Evolutionary conservation across 1,139 yeast genomes (phyloP).

Genomic region (Blastobotrys apis): DNA sequence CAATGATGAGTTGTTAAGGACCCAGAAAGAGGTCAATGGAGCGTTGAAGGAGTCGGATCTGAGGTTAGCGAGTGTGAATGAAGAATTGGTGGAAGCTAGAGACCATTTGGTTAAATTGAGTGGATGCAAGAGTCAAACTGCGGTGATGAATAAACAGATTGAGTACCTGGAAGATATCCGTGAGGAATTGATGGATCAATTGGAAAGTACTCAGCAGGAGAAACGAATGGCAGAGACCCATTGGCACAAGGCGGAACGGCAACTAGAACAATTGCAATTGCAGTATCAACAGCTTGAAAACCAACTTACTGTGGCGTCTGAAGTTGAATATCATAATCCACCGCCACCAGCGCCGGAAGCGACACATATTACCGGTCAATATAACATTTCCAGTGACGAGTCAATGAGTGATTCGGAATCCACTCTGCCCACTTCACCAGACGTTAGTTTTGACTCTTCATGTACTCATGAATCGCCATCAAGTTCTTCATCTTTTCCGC

Average conservation of each 20-base stretch:
- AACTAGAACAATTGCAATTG: slow-evolving; percentile 23
- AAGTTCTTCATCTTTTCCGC: background rate
- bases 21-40: slow-evolving; percentile 20
- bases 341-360: no score
- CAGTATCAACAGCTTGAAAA: slow-evolving; percentile 27
- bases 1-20: slow-evolving; percentile 23
- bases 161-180: slow-evolving; percentile 23
- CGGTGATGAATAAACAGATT: slow-evolving; percentile 22
- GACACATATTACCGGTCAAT: background rate
- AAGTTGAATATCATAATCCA: no score
- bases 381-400: no score
- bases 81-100: slow-evolving; percentile 19
- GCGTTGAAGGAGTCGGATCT: slow-evolving; percentile 20
- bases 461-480: background rate
- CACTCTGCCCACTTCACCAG: background rate
- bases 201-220: slow-evolving; percentile 18
- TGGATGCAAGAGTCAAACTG: slow-evolving; percentile 18
- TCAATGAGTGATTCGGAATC: no score
- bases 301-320: no score
- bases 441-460: background rate
- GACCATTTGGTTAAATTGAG: slow-evolving; percentile 20
- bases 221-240: slow-evolving; percentile 22
- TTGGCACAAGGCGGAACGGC: slow-evolving; percentile 25
- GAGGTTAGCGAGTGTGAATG: slow-evolving; percentile 16
- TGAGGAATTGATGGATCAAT: slow-evolving; percentile 23